phyloP scores from a whole-genome alignment of 352 stramenopile genomes.

The Globisporangium polare region DNA sequence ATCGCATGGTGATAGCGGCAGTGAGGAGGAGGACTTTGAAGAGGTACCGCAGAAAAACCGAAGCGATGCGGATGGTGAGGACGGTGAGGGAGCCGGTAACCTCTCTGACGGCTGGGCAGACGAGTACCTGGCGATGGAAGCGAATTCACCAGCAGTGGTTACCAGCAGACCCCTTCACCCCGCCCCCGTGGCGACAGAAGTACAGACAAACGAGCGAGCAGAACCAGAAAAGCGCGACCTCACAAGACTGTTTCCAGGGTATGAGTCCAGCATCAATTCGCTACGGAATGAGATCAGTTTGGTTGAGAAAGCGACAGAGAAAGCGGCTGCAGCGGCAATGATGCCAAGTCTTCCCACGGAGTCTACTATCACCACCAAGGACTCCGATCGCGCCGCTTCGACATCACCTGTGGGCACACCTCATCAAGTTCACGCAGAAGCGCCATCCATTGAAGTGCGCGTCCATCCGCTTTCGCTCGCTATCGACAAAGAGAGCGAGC shows the following conservation, averaged over 20 bases:
- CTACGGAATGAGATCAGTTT: slow-evolving; percentile 12
- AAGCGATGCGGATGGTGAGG: neutral
- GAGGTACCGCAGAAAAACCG: slow-evolving; percentile 5
- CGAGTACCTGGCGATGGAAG: slow-evolving; percentile 28
- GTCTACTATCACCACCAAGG: neutral
- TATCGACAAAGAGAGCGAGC: slow-evolving; percentile 13
- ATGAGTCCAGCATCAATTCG: slow-evolving; percentile 4
- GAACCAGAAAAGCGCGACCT: neutral
- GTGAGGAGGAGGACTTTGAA: slow-evolving; percentile 12
- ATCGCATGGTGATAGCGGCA: slow-evolving; percentile 18
- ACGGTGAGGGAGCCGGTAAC: slow-evolving; percentile 22
- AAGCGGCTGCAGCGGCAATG: slow-evolving; percentile 4
- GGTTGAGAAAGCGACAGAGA: slow-evolving; percentile 4
- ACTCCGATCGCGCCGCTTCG: neutral
- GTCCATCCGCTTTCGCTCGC: slow-evolving; percentile 28
- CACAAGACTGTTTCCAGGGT: slow-evolving; percentile 6
- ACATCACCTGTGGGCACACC: neutral
- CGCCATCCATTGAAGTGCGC: neutral
- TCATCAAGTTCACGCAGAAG: neutral
- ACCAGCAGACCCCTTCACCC: neutral
- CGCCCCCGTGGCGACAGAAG: neutral
- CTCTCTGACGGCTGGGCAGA: slow-evolving; percentile 40
- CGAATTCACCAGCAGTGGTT: neutral
- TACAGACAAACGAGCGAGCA: neutral
- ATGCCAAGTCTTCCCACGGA: neutral